Evolutionary conservation across 257 asterid genomes (phyloP).

Genomic region (Lycium barbarum): DNA sequence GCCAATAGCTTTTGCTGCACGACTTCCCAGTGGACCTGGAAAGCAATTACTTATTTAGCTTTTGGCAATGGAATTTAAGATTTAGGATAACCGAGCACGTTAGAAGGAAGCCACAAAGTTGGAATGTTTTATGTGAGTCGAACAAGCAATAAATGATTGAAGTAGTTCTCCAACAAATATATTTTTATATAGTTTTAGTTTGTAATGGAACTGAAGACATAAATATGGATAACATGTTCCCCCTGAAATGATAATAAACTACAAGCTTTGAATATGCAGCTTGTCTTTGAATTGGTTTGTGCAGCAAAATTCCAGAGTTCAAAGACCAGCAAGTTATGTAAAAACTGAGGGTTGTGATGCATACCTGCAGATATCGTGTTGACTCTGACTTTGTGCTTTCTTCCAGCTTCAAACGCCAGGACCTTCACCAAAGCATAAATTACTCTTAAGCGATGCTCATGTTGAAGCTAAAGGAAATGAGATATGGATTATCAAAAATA

Average conservation of each 20-base stretch:
- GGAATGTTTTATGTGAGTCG: too few species aligned
- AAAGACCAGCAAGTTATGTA: slow-evolving; percentile 12
- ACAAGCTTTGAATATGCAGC: slow-evolving; percentile 2
- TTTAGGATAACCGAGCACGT: not conserved
- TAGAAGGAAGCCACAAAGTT: not conserved
- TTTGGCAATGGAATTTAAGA: not conserved
- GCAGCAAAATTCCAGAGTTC: not conserved
- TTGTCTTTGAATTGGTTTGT: slow-evolving; percentile 7
- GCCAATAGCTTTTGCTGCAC: slow-evolving; percentile 99
- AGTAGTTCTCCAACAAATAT: not conserved
- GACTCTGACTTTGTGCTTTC: slow-evolving; percentile 76
- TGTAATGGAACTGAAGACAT: not conserved
- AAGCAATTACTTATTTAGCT: not conserved
- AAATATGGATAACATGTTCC: not conserved
- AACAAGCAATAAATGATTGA: not conserved
- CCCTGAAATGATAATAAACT: not conserved
- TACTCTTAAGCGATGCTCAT: slow-evolving; percentile 16
- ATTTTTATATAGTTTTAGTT: not conserved
- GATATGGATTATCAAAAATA: slow-evolving; percentile 24
- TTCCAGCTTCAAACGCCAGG: slow-evolving; percentile 97
- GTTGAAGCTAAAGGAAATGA: not conserved
- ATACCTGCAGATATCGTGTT: slow-evolving; percentile 99
- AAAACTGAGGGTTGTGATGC: not conserved
- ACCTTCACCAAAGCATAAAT: slow-evolving; percentile 53
- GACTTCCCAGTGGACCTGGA: slow-evolving; percentile 94